Evolutionary conservation across 106 monocot species (phyloP).

Genomic region (Apostasia shenzhenica): DNA sequence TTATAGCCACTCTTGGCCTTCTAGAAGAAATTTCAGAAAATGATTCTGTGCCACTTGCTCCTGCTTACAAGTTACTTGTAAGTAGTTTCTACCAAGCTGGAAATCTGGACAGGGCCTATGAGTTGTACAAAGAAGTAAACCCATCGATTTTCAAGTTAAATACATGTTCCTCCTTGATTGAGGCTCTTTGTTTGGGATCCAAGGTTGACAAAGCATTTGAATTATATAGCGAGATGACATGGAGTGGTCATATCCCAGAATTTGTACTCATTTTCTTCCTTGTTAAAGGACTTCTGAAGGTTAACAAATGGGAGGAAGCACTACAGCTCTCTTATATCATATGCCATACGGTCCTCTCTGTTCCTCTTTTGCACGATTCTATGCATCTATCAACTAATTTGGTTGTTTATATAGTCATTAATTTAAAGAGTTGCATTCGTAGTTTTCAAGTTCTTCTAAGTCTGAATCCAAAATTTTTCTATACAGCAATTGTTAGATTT

Average conservation of each 20-base stretch:
- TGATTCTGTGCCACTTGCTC: slow-evolving; percentile 42
- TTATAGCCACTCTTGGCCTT: slow-evolving; percentile 65
- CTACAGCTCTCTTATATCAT: slow-evolving; percentile 60
- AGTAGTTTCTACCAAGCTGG: slow-evolving; percentile 63
- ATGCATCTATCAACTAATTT: no score
- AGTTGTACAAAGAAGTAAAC: slow-evolving; percentile 69
- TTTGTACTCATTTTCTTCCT: slow-evolving; percentile 46
- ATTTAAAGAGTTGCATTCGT: no score
- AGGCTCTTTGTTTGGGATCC: slow-evolving; percentile 63
- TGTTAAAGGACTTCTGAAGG: slow-evolving; percentile 69
- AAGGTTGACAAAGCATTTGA: slow-evolving; percentile 71
- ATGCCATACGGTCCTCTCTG: slow-evolving; percentile 44
- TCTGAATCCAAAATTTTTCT: no score
- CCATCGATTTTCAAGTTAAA: slow-evolving; percentile 13
- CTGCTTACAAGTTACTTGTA: slow-evolving; percentile 72
- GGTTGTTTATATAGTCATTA: no score
- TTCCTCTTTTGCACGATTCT: not conserved
- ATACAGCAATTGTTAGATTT: no score
- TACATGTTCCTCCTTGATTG: slow-evolving; percentile 59
- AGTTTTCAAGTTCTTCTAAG: no score
- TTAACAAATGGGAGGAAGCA: slow-evolving; percentile 73
- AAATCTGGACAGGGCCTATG: slow-evolving; percentile 62
- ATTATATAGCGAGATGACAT: slow-evolving; percentile 57
- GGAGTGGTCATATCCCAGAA: slow-evolving; percentile 56
- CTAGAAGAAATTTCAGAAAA: slow-evolving; percentile 59